Evolutionary conservation across 768 basidiomycete genomes (phyloP).

Genomic region (Chalciporus chontae): DNA sequence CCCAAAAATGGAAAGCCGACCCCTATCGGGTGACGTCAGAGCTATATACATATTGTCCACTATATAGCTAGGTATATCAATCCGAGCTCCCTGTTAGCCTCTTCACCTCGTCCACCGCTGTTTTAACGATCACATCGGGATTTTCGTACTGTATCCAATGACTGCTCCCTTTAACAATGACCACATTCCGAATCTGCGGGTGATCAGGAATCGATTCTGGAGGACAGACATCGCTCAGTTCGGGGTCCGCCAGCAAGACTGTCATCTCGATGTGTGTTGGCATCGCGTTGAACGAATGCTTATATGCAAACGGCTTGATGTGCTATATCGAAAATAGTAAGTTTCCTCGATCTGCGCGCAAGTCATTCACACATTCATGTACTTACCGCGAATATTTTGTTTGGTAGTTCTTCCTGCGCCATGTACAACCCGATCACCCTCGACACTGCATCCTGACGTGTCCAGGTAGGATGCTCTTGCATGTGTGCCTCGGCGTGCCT

Average conservation of each 20-base stretch:
- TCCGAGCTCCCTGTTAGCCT: background rate
- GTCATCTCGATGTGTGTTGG: constrained; percentile 14
- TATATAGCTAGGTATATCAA: too few relatives aligned
- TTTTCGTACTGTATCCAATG: constrained; percentile 18
- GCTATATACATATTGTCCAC: too few relatives aligned
- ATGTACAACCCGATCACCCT: constrained; percentile 9
- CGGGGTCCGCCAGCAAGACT: constrained; percentile 13
- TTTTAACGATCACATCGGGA: constrained; percentile 4
- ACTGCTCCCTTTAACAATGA: constrained; percentile 5
- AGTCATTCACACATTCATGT: too few relatives aligned
- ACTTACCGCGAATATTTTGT: constrained; percentile 9
- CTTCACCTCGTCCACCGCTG: constrained; percentile 5
- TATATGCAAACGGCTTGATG: constrained; percentile 14
- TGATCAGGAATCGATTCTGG: constrained; percentile 6
- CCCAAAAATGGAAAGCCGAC: too few relatives aligned
- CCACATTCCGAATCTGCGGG: constrained; percentile 1
- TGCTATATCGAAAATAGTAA: constrained; percentile 4
- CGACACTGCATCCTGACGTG: constrained; percentile 9
- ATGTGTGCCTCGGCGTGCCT: background rate
- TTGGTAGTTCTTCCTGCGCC: constrained; percentile 5
- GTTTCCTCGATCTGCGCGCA: too few relatives aligned
- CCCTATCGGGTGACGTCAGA: too few relatives aligned
- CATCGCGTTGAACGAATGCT: constrained; percentile 6
- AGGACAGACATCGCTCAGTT: constrained; percentile 1
- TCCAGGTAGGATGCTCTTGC: constrained; percentile 15